These are phyloP conservation scores for Pseudonectria buxi DNA, from an alignment of 2,329 filamentous ascomycete species.

Conservation along the genomic window DNA sequence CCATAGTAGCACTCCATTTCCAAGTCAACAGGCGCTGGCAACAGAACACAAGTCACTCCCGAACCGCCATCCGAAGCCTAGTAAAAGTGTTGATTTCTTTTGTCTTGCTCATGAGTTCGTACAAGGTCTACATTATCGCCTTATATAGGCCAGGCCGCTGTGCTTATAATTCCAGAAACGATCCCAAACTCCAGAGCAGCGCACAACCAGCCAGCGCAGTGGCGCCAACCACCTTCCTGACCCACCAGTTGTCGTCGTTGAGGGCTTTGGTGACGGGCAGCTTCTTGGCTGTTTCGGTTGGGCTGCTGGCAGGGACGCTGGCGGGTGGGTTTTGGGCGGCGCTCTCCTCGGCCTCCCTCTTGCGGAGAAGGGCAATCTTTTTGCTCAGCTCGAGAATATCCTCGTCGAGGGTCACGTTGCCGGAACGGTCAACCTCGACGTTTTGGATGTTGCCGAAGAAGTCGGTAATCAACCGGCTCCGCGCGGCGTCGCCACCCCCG, in stretches of 20 bases:
- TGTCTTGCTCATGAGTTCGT: not conserved
- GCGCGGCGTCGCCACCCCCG: slow-evolving; percentile 70
- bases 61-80: slow-evolving; percentile 2
- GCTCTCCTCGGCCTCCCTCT: slow-evolving; percentile 41
- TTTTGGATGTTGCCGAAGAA: slow-evolving; percentile 99
- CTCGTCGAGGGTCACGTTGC: slow-evolving; percentile 55
- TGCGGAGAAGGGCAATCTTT: slow-evolving; percentile 51
- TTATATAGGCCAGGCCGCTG: not conserved
- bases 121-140: not conserved
- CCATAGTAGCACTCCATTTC: no score
- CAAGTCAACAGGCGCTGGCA: no score
- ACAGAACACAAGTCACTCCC: not conserved
- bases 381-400: slow-evolving; percentile 72
- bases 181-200: slow-evolving; percentile 51
- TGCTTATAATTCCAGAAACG: slow-evolving; percentile 37
- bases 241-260: slow-evolving; percentile 61
- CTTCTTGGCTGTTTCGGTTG: slow-evolving; percentile 24
- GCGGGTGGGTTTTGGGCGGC: slow-evolving; percentile 21
- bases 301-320: slow-evolving; percentile 21
- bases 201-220: slow-evolving; percentile 56
- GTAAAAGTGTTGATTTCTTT: not conserved
- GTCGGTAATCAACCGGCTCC: slow-evolving; percentile 80
- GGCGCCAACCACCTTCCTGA: slow-evolving; percentile 56
- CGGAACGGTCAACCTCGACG: slow-evolving; percentile 72
- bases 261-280: slow-evolving; percentile 47